These are phyloP conservation scores for Polytrichum formosum DNA, from an alignment of 225 moss, liverwort and hornwort species.

Conservation along the genomic window DNA sequence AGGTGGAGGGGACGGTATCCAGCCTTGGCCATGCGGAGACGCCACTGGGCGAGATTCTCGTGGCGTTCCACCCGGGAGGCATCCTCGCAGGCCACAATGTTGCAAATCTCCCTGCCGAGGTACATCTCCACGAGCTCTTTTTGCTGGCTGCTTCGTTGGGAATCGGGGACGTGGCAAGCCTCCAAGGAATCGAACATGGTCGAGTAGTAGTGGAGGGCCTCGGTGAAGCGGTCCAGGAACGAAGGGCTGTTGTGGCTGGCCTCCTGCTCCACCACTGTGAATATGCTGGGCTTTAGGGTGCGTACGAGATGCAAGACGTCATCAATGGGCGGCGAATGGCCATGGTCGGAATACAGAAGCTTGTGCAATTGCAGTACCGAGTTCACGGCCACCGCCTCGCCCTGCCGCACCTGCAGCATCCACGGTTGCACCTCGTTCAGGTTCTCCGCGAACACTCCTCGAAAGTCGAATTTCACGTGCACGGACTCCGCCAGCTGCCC, in stretches of 20 bases:
- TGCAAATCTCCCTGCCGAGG: conserved; percentile 66
- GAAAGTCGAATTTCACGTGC: conserved; percentile 64
- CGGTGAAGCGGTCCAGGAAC: conserved; percentile 62
- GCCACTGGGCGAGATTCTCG: conserved; percentile 64
- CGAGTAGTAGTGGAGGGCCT: conserved; percentile 72
- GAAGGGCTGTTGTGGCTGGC: conserved; percentile 68
- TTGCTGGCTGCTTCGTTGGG: conserved; percentile 27
- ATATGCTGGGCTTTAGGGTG: conserved; percentile 48
- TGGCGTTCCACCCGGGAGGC: conserved; percentile 66
- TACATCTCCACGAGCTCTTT: conserved; percentile 66
- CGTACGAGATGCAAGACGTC: conserved; percentile 54
- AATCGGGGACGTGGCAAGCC: conserved; percentile 45
- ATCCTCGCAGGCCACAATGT: conserved; percentile 77
- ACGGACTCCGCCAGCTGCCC: conserved; percentile 58
- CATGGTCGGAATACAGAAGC: conserved; percentile 36
- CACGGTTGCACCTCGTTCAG: conserved; percentile 70
- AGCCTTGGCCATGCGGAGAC: conserved; percentile 46
- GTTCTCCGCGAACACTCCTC: conserved; percentile 60
- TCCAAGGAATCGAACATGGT: conserved; percentile 82
- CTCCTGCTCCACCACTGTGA: conserved; percentile 74
- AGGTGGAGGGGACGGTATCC: conserved; percentile 57
- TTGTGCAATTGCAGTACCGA: conserved; percentile 65
- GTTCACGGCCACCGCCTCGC: conserved; percentile 71
- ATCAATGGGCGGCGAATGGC: conserved; percentile 40
- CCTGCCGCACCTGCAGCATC: conserved; percentile 67